Conservation (phyloP, 331 rosid genomes). For the Stylosanthes scabra region DNA sequence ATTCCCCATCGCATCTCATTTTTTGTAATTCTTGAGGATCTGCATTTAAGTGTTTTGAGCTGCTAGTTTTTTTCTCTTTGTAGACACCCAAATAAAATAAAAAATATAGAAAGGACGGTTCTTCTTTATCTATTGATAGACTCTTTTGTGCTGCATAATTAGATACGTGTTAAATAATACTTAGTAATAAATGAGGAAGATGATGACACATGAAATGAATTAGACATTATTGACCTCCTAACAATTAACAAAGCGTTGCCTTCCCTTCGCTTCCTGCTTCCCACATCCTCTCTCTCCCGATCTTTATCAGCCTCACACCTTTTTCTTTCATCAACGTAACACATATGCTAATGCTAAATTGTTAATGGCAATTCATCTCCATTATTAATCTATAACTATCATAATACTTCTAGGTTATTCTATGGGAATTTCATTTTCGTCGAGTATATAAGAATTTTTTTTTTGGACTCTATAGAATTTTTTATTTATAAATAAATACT, state of each 20-base stretch:
- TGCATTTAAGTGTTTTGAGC: too few relatives aligned
- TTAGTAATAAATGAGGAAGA: background rate
- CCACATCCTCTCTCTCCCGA: background rate
- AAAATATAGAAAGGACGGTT: too few relatives aligned
- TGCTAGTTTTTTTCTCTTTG: too few relatives aligned
- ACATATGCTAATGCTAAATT: background rate
- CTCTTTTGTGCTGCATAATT: background rate
- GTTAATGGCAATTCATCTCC: background rate
- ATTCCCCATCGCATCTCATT: too few relatives aligned
- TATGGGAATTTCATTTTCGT: too few relatives aligned
- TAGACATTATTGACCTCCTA: slow-evolving; percentile 4
- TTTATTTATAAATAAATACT: too few relatives aligned
- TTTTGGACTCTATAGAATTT: too few relatives aligned
- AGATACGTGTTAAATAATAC: background rate
- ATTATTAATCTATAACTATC: too few relatives aligned
- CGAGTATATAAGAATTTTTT: too few relatives aligned
- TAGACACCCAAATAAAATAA: too few relatives aligned
- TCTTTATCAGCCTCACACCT: background rate
- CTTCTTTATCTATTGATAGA: background rate
- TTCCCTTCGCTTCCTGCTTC: slow-evolving; percentile 27
- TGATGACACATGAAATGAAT: slow-evolving; percentile 13
- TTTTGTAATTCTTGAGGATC: too few relatives aligned
- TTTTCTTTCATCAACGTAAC: background rate
- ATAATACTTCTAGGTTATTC: too few relatives aligned
- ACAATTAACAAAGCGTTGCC: slow-evolving; percentile 7